Percentiles rank a stretch among this genome's conserved stretches.
Evolutionary conservation across 2,329 filamentous ascomycete species (phyloP).

Genomic region (Boeremia lycopersici): DNA sequence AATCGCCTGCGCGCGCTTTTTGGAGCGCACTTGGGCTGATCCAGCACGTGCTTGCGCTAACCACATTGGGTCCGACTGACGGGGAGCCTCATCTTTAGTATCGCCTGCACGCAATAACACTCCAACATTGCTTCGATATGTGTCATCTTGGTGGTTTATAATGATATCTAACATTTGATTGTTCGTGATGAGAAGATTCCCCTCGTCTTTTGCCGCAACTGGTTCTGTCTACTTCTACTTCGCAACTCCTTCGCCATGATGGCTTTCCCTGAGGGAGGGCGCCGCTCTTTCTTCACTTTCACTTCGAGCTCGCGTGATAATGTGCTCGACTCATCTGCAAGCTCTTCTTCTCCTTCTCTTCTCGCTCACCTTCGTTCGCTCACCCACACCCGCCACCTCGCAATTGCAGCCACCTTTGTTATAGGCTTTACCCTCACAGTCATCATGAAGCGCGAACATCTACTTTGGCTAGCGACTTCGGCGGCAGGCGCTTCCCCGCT

Average conservation of each 20-base stretch:
- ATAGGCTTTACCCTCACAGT: constrained; percentile 13
- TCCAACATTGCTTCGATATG: not conserved
- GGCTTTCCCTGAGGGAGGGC: not conserved
- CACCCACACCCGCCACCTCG: not conserved
- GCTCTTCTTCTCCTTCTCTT: not conserved
- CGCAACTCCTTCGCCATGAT: constrained; percentile 4
- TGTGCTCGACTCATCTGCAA: not conserved
- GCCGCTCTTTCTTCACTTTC: constrained; percentile 10
- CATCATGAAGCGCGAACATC: constrained; percentile 26
- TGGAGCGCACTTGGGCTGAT: not conserved
- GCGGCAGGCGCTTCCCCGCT: constrained; percentile 11
- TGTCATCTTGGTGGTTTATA: not conserved
- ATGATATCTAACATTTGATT: not conserved
- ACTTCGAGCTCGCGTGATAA: not conserved
- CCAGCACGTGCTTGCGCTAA: not conserved
- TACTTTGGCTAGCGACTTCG: constrained; percentile 40
- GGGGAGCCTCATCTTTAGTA: not conserved
- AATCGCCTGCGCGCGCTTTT: not conserved
- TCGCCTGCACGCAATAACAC: not conserved
- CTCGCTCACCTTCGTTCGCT: not conserved
- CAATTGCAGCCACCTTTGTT: constrained; percentile 16
- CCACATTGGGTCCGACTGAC: not conserved
- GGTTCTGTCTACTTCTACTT: not conserved
- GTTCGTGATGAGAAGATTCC: not conserved
- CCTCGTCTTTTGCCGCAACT: not conserved